Evolutionary conservation across 2,329 filamentous ascomycete species (phyloP), one percentile per base, ranked within the genome.

Genomic region (Diaporthe caulivora): DNA sequence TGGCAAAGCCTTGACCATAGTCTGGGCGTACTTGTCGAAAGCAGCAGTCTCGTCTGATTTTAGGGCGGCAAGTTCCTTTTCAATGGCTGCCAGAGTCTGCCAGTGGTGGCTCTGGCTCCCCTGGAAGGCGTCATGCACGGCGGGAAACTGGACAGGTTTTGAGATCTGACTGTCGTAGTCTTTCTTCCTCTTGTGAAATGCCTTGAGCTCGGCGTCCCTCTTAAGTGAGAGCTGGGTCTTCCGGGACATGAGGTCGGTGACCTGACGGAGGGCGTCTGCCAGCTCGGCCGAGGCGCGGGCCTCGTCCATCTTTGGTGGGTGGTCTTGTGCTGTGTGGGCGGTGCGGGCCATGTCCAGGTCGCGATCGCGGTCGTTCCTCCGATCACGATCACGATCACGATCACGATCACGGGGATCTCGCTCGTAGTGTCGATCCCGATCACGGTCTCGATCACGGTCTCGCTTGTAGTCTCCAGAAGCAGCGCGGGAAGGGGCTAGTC

Each of bases 281-380:
- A 75, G 34, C 42, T 75, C 72, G 44, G 65, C n/a, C n/a, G 34
- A 49, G 53, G 72, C 72, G 29, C 40, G 62, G 37, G 55, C 73
- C 44, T 40, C 42, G 21, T 70, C 57, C 71, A 67, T 75, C 44
- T 64, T 64, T 29, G 57, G 24, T 17, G 69, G 11, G 15, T 21
- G 55, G 21, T 10, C 29, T 42, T 31, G 64, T 9, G 51, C 31
- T 47, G 51, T 37, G 29, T 54, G 42, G 42, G 58, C 21, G 49
- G 72, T 4, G 40, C 54, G 53, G 15, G 37, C 47, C 34, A 42
- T 29, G 15, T 70, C 57, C 55, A 54, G 9, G 6, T 72, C 68
- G 15, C 58, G 54, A 44, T 71, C 68, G 34, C 69, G 72, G 31
- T 65, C 72, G 47, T 31, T 49, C 44, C 42, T 51, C 15, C 57